Percentiles rank a stretch among this genome's conserved stretches.
phyloP scores from a whole-genome alignment of 176 grass and related monocot genomes.

The Phyllostachys edulis region DNA sequence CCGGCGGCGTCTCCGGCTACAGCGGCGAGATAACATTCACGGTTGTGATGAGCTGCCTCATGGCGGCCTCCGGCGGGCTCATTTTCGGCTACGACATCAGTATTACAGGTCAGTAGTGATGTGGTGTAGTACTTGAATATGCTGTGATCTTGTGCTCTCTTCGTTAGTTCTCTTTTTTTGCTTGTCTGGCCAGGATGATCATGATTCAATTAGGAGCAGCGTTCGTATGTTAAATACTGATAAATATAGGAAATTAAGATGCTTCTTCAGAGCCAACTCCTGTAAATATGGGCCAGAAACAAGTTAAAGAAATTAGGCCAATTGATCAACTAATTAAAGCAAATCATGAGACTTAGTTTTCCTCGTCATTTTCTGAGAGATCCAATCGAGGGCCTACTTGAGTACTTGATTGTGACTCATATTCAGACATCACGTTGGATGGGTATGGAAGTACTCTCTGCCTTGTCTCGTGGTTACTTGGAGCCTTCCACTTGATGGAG shows the following conservation, averaged over 20 bases:
- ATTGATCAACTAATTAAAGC: not conserved
- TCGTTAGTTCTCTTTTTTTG: not conserved
- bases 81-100: conserved; percentile 85
- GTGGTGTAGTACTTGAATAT: too few relatives aligned
- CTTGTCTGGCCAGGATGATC: not conserved
- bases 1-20: conserved; percentile 4
- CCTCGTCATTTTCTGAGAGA: not conserved
- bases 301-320: not conserved
- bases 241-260: not conserved
- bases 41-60: conserved; percentile 62
- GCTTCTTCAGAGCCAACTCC: not conserved
- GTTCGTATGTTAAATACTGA: not conserved
- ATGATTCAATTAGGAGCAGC: not conserved
- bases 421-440: not conserved
- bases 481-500: not conserved
- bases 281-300: not conserved
- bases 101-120: conserved; percentile 56
- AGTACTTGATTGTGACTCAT: not conserved
- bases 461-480: not conserved
- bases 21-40: conserved; percentile 55
- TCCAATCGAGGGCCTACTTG: not conserved
- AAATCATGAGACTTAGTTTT: not conserved
- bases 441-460: not conserved
- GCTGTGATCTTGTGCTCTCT: not conserved
- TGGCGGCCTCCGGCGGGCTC: conserved; percentile 77